These are phyloP conservation scores for Posidonia oceanica DNA, from an alignment of 116 monocot species.

Conservation along the genomic window DNA sequence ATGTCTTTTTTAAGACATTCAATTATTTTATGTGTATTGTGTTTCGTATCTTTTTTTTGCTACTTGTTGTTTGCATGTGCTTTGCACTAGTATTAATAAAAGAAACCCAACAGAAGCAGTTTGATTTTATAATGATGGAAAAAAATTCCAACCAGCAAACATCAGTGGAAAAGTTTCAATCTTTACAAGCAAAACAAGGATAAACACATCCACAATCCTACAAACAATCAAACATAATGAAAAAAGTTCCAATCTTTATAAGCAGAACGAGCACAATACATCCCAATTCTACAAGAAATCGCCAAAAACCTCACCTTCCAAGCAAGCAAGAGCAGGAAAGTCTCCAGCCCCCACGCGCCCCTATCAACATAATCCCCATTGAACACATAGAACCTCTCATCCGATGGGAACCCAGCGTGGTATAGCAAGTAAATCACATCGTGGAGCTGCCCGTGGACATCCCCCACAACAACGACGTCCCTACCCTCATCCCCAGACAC, in stretches of 20 bases:
- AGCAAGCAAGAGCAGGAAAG: conserved; percentile 67
- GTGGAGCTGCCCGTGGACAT: conserved; percentile 93
- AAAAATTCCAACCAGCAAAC: too few relatives aligned
- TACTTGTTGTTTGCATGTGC: too few relatives aligned
- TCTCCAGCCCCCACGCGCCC: conserved; percentile 96
- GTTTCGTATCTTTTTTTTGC: too few relatives aligned
- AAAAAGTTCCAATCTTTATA: neutral
- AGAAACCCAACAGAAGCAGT: too few relatives aligned
- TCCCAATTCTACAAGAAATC: neutral
- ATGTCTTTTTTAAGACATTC: too few relatives aligned
- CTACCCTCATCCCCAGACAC: conserved; percentile 1
- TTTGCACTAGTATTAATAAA: too few relatives aligned
- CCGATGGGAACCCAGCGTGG: conserved; percentile 60
- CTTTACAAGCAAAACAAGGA: too few relatives aligned
- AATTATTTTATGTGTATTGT: too few relatives aligned
- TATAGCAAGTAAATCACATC: conserved; percentile 68
- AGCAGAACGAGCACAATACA: neutral
- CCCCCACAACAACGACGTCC: conserved; percentile 75
- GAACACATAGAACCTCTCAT: conserved; percentile 61
- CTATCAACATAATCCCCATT: conserved; percentile 97
- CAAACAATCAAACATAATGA: too few relatives aligned
- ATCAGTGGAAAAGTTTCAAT: too few relatives aligned
- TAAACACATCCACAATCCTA: too few relatives aligned
- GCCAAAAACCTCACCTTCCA: conserved; percentile 68
- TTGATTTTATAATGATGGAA: too few relatives aligned